phyloP scores from a whole-genome alignment of 208 protist genomes.

The Vickermania ingenoplastis region DNA sequence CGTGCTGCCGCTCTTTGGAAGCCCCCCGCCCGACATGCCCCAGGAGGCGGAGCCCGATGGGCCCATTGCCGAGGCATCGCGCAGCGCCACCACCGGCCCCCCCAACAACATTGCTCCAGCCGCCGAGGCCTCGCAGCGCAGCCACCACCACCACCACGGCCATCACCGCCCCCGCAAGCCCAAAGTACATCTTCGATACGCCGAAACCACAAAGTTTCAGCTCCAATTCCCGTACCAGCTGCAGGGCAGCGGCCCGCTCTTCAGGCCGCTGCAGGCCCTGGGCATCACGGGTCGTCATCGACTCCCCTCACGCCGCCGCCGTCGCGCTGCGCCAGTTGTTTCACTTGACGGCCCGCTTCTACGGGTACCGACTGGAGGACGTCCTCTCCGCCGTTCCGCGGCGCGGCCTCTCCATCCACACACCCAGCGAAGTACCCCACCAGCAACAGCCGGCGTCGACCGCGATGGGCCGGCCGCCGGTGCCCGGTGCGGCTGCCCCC shows the following conservation, averaged over 20 bases:
- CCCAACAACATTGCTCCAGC: constrained; percentile 7
- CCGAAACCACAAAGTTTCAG: neutral
- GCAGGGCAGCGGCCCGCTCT: constrained; percentile 3
- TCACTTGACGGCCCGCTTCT: constrained; percentile 9
- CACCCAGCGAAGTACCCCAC: too few species aligned
- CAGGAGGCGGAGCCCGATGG: too few species aligned
- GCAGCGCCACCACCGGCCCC: neutral
- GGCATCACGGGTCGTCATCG: constrained; percentile 13
- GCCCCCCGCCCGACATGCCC: constrained; percentile 5
- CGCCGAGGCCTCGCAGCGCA: constrained; percentile 9
- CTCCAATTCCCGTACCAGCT: neutral
- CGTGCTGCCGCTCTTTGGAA: constrained; percentile 41
- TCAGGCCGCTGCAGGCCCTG: constrained; percentile 5
- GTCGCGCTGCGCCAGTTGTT: constrained; percentile 22
- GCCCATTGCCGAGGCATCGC: neutral
- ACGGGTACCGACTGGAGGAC: constrained; percentile 2
- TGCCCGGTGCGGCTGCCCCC: too few species aligned
- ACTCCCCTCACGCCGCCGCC: constrained; percentile 8
- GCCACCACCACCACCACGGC: neutral
- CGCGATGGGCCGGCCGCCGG: too few species aligned
- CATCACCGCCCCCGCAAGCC: neutral
- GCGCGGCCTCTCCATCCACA: too few species aligned
- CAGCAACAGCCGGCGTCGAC: too few species aligned
- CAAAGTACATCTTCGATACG: neutral
- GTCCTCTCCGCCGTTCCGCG: neutral